A percentile compares a stretch with the other conserved stretches of the same genome.
phyloP scores from a whole-genome alignment of 2,329 filamentous ascomycete genomes.

The Ophiostoma australiae region DNA sequence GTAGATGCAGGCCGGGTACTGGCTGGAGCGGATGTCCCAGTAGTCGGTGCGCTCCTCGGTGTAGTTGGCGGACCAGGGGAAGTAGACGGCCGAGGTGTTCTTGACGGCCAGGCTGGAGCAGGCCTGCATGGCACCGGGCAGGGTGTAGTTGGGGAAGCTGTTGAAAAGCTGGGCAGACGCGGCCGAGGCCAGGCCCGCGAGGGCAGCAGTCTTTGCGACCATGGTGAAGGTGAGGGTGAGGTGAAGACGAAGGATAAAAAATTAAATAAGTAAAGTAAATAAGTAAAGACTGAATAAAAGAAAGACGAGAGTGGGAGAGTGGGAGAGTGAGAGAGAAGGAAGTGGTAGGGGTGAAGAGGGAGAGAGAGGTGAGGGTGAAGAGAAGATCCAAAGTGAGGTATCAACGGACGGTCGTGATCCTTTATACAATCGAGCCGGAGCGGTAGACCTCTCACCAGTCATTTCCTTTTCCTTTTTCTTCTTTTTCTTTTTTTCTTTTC shows the following conservation, averaged over 20 bases:
- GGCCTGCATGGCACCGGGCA: not conserved
- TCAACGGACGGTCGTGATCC: not conserved
- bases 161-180: not conserved
- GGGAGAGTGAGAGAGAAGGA: not conserved
- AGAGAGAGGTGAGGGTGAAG: not conserved
- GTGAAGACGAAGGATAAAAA: not conserved
- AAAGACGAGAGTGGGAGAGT: not conserved
- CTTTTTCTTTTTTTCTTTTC: not conserved
- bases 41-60: conserved; percentile 29
- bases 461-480: not conserved
- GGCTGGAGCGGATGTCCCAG: conserved; percentile 32
- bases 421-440: not conserved
- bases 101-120: not conserved
- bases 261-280: not conserved
- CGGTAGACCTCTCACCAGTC: not conserved
- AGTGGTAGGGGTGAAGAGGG: not conserved
- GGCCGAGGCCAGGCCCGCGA: not conserved
- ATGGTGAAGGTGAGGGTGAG: not conserved
- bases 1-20: conserved; percentile 33
- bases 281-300: not conserved
- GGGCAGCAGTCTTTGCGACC: not conserved
- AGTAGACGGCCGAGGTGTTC: not conserved
- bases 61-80: conserved; percentile 26
- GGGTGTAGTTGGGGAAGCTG: not conserved
- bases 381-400: not conserved